Percentiles rank a stretch among this genome's conserved stretches.
phyloP scores from a whole-genome alignment of 2,329 filamentous ascomycete genomes.

The Microascus cirrosus region DNA sequence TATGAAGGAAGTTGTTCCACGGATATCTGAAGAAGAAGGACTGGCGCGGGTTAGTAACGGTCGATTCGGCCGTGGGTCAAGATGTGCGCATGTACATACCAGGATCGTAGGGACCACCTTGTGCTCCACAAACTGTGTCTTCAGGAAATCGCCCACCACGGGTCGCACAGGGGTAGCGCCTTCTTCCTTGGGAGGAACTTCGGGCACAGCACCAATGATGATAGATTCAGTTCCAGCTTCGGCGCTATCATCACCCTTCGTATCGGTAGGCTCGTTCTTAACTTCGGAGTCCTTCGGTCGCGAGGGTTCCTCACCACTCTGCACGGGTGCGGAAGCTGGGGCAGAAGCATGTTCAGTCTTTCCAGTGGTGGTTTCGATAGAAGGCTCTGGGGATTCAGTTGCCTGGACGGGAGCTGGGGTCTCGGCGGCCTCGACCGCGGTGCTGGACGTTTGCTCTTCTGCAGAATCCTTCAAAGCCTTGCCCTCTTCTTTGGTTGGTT shows the following conservation, averaged over 20 bases:
- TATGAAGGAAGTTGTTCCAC: conserved; percentile 99
- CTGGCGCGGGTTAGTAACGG: conserved; percentile 31
- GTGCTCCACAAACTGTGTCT: conserved; percentile 93
- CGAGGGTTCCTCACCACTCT: too few relatives aligned
- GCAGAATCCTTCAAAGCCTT: too few relatives aligned
- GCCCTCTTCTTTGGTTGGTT: neutral
- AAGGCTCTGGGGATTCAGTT: too few relatives aligned
- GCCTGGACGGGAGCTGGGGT: too few relatives aligned
- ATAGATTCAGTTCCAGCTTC: conserved; percentile 1
- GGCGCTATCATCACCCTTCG: neutral
- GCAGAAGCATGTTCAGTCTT: too few relatives aligned
- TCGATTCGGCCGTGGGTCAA: neutral
- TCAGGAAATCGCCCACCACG: conserved; percentile 88
- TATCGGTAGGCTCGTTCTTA: neutral
- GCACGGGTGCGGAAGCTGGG: too few relatives aligned
- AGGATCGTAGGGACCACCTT: conserved; percentile 90
- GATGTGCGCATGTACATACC: conserved; percentile 45
- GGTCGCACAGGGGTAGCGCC: conserved; percentile 18
- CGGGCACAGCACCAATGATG: neutral
- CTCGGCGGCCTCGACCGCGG: too few relatives aligned
- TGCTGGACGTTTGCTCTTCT: too few relatives aligned
- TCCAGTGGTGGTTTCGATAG: too few relatives aligned
- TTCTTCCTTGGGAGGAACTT: neutral
- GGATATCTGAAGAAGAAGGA: conserved; percentile 98
- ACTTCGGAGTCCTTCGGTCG: neutral